Conservation (phyloP, 1,139 yeast species). For the Yamadazyma diospyri region DNA sequence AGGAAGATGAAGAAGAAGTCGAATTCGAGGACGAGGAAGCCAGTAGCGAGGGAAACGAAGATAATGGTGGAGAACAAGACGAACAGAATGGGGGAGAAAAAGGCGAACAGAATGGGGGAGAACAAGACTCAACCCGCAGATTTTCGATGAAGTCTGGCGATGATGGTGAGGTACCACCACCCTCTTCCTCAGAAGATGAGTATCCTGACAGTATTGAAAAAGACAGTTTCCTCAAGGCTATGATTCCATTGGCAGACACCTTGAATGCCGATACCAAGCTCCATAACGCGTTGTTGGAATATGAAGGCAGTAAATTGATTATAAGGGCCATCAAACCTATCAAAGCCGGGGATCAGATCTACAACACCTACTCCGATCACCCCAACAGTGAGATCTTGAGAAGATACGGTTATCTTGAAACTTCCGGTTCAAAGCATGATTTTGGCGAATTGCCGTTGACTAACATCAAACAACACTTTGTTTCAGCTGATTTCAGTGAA, state of each 20-base stretch:
- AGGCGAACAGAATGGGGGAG: slow-evolving; percentile 3
- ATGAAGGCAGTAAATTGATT: slow-evolving; percentile 43
- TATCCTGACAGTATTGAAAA: slow-evolving; percentile 19
- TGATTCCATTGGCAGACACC: slow-evolving; percentile 92
- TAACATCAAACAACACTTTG: slow-evolving; percentile 30
- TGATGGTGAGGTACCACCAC: neutral
- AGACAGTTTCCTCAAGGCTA: slow-evolving; percentile 63
- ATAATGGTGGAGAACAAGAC: slow-evolving; percentile 16
- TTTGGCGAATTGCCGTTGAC: slow-evolving; percentile 68
- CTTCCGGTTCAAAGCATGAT: slow-evolving; percentile 70
- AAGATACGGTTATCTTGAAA: slow-evolving; percentile 88
- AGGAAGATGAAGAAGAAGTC: slow-evolving; percentile 17
- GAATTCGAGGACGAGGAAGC: slow-evolving; percentile 17
- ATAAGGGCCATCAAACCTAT: slow-evolving; percentile 73
- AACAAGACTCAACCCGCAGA: slow-evolving; percentile 1
- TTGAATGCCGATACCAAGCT: slow-evolving; percentile 78
- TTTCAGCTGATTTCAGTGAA: slow-evolving; percentile 16
- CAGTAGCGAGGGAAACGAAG: slow-evolving; percentile 17
- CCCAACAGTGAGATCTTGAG: slow-evolving; percentile 87
- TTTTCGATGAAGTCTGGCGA: no score
- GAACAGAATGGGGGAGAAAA: slow-evolving; percentile 12
- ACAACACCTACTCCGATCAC: slow-evolving; percentile 85
- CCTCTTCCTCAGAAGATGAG: slow-evolving; percentile 24
- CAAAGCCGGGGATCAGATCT: slow-evolving; percentile 65
- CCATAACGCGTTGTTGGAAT: slow-evolving; percentile 72